These are phyloP conservation scores for Pezicula carpinea DNA, from an alignment of 2,329 filamentous ascomycete species.

Conservation along the genomic window DNA sequence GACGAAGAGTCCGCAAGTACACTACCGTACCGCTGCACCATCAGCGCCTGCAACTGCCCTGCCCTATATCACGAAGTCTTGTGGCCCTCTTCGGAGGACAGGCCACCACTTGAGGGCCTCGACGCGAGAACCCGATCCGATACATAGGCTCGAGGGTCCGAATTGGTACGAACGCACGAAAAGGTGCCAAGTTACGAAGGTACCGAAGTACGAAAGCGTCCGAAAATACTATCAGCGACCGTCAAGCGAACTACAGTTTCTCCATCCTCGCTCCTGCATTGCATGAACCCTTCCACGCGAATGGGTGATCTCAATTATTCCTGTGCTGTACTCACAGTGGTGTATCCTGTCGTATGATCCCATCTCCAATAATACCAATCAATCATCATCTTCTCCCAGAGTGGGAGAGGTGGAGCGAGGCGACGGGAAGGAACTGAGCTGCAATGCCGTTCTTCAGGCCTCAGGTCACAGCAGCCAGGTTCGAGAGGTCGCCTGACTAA, in stretches of 20 bases:
- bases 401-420: background rate
- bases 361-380: background rate
- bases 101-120: no score
- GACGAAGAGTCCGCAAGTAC: background rate
- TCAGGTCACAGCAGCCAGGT: no score
- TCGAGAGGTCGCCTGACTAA: no score
- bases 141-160: no score
- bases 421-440: background rate
- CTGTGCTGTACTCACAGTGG: no score
- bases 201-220: background rate
- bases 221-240: background rate
- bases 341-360: no score
- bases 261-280: no score
- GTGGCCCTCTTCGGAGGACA: background rate
- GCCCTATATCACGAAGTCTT: conserved; percentile 1
- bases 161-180: background rate
- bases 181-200: background rate
- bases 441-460: no score
- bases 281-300: no score
- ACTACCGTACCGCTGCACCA: background rate
- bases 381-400: background rate
- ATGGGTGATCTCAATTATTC: no score
- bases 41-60: background rate
- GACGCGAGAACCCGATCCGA: no score
- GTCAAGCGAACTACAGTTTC: no score